Percentiles rank a stretch among this genome's conserved stretches.
phyloP scores from a whole-genome alignment of 768 basidiomycete species.

The Termitomyces sp. region DNA sequence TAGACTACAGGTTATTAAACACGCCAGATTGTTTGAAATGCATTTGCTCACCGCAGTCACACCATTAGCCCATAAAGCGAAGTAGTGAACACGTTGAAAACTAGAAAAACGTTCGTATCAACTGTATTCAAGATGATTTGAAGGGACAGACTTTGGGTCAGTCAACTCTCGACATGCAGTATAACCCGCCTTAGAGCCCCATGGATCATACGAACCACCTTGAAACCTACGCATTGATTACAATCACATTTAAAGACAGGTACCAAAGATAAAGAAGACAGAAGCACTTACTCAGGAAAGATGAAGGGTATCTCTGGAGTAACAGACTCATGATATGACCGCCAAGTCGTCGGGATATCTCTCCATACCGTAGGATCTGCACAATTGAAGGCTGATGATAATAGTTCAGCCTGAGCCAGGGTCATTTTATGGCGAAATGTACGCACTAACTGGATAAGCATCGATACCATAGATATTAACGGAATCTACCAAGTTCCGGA shows the following conservation, averaged over 20 bases:
- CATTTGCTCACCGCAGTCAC: conserved; percentile 10
- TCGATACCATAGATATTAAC: conserved; percentile 14
- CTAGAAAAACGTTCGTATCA: not conserved
- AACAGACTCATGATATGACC: conserved; percentile 13
- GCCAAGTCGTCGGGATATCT: conserved; percentile 13
- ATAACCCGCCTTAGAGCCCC: conserved; percentile 12
- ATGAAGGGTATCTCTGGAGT: conserved; percentile 14
- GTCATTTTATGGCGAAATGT: not conserved
- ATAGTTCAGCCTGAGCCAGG: not conserved
- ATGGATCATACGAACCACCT: conserved; percentile 11
- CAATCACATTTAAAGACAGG: not conserved
- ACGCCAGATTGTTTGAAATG: not conserved
- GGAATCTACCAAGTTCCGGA: conserved; percentile 10
- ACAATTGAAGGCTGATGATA: conserved; percentile 9
- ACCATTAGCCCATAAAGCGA: conserved; percentile 14
- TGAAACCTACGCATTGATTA: conserved; percentile 5
- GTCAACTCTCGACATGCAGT: conserved; percentile 10
- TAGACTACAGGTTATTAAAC: not conserved
- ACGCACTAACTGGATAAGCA: conserved; percentile 13
- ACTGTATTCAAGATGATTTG: not conserved
- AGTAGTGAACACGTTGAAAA: conserved; percentile 13
- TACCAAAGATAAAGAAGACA: not conserved
- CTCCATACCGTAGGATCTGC: conserved; percentile 11
- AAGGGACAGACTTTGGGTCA: conserved; percentile 8
- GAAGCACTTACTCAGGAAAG: conserved; percentile 10